Evolutionary conservation across 2,329 filamentous ascomycete genomes (phyloP).

Genomic region (Diaporthe amygdali): DNA sequence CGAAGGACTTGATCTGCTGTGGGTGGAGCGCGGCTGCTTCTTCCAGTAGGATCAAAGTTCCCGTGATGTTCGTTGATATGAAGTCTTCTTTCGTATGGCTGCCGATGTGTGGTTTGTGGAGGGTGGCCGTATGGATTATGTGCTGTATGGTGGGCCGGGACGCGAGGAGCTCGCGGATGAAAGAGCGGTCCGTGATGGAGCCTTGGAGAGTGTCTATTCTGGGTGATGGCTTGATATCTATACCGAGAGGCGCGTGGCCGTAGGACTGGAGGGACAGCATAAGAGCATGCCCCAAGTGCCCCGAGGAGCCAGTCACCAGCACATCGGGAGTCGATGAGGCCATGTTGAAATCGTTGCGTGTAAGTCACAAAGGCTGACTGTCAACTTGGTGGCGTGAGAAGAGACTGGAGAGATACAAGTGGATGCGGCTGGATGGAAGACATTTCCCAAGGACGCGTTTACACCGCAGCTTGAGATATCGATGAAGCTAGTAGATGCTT

Average conservation of each 20-base stretch:
- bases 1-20: slow-evolving; percentile 39
- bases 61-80: slow-evolving; percentile 49
- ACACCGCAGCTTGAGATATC: neutral
- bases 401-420: neutral
- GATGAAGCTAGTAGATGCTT: neutral
- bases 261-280: slow-evolving; percentile 46
- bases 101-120: slow-evolving; percentile 54
- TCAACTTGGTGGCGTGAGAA: neutral
- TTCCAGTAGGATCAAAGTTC: slow-evolving; percentile 48
- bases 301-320: slow-evolving; percentile 52
- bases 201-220: slow-evolving; percentile 34
- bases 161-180: slow-evolving; percentile 39
- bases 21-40: slow-evolving; percentile 38
- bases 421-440: neutral
- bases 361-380: neutral
- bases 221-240: slow-evolving; percentile 47
- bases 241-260: slow-evolving; percentile 47
- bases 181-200: slow-evolving; percentile 41
- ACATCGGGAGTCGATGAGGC: slow-evolving; percentile 34
- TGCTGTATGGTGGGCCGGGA: slow-evolving; percentile 40
- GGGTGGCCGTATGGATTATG: slow-evolving; percentile 50
- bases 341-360: neutral
- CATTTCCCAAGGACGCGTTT: neutral
- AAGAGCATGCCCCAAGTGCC: slow-evolving; percentile 51
- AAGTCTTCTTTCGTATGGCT: slow-evolving; percentile 50